phyloP scores from a whole-genome alignment of 2,329 filamentous ascomycete species.

The Fusarium chlamydosporum region DNA sequence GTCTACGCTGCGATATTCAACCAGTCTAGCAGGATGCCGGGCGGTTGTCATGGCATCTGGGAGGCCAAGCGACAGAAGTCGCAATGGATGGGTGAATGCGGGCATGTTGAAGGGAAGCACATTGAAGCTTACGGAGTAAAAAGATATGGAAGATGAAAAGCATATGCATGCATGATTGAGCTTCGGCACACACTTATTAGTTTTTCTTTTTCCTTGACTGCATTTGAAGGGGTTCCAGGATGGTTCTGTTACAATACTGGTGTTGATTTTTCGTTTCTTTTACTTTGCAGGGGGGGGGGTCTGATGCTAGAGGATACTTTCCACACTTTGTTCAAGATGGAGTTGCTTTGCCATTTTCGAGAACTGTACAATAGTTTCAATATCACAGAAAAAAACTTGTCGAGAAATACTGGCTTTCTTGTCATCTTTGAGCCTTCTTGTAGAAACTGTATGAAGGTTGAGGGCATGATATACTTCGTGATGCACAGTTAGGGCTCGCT shows the following conservation, averaged over 20 bases:
- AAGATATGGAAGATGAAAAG: slow-evolving; percentile 48
- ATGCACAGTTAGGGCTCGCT: slow-evolving; percentile 37
- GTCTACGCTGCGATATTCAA: slow-evolving; percentile 20
- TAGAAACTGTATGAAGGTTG: background rate
- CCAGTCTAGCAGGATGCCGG: background rate
- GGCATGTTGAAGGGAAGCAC: slow-evolving; percentile 4
- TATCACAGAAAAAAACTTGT: slow-evolving; percentile 44
- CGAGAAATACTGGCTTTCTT: slow-evolving; percentile 18
- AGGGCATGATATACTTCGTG: background rate
- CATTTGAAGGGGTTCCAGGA: slow-evolving; percentile 51
- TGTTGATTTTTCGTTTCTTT: slow-evolving; percentile 36
- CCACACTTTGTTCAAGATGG: slow-evolving; percentile 37
- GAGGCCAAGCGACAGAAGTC: background rate
- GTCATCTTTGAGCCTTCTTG: background rate
- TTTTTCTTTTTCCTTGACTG: slow-evolving; percentile 42
- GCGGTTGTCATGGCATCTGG: background rate
- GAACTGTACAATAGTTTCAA: slow-evolving; percentile 48
- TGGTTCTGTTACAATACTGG: slow-evolving; percentile 38
- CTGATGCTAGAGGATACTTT: slow-evolving; percentile 47
- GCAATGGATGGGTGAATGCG: slow-evolving; percentile 16
- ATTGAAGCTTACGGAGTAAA: slow-evolving; percentile 29
- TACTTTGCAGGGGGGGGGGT: slow-evolving; percentile 32
- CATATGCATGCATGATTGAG: slow-evolving; percentile 45
- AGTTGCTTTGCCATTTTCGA: slow-evolving; percentile 25
- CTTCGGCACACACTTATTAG: slow-evolving; percentile 32